Base-by-base conservation (phyloP, 441 rosid species). In the Eruca vesicaria region DNA sequence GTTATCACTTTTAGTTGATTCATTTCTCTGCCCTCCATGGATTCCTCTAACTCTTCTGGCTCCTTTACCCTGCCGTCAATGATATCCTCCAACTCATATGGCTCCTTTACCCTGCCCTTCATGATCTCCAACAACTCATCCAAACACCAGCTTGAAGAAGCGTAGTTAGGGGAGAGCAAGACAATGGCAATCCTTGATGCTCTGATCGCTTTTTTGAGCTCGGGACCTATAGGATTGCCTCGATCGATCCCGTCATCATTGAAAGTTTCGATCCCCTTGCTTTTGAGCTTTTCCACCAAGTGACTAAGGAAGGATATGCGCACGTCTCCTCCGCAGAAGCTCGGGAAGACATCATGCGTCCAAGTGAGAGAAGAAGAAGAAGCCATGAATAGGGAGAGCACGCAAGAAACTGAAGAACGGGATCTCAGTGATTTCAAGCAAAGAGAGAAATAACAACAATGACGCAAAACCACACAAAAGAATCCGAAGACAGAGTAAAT, bases 101-200 rank as follows among this genome's bases (percentile, higher is more conserved):
- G 26, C 26, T 23, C 26, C 26, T 23, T 23, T 23, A 3, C 26
- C 26, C 26, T 23, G 3, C 3, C 26, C 26, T 23, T 23, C 26
- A 23, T 23, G 26, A 23, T 23, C 26, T 23, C 26, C 1, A 23
- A 23, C 26, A 23, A 23, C 26, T 23, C 26, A 23, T 23, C 26
- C 20, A 48, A 2, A 16, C 55, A 48, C 55, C 55, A 48, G 55
- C 55, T 48, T 48, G 55, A 48, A 15, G 55, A 48, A 15, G 55
- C 20, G 21, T 48, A 48, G 55, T 70, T 64, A 12, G 7, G 9
- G 4, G 80, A 76, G 52, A 76, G 63, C 45, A 76, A 29, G 26
- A 76, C 57, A 5, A 74, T 1, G 4, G 68, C 62, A 5, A 69
- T n/a, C 18, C 21, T 65, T 23, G 82, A 79, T 21, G 50, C 41